Evolutionary conservation across 2,329 filamentous ascomycete species (phyloP).

Genomic region (Colletotrichum gloeosporioides): DNA sequence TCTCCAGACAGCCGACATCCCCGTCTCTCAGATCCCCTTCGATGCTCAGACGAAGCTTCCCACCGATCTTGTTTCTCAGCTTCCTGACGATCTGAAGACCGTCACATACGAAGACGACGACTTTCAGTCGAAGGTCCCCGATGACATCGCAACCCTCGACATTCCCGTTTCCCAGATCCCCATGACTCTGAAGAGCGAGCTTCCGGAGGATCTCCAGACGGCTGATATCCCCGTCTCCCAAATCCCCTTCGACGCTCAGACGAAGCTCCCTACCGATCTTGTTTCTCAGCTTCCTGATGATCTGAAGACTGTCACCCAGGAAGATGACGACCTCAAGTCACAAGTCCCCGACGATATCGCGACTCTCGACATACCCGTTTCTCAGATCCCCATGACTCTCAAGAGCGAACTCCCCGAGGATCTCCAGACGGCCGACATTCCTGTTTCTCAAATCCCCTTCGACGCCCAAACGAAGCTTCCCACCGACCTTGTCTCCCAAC

Average conservation of each 20-base stretch:
- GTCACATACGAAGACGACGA: not conserved
- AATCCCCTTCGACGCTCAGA: slow-evolving; percentile 8
- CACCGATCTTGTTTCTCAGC: slow-evolving; percentile 6
- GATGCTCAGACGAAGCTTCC: slow-evolving; percentile 13
- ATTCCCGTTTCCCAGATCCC: slow-evolving; percentile 15
- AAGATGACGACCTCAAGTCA: not conserved
- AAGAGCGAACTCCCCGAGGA: slow-evolving; percentile 23
- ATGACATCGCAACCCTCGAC: slow-evolving; percentile 13
- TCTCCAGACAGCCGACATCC: slow-evolving; percentile 18
- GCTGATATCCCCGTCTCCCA: slow-evolving; percentile 17
- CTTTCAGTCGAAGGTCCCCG: not conserved
- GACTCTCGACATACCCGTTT: slow-evolving; percentile 10
- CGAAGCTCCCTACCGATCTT: slow-evolving; percentile 10
- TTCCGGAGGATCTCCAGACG: slow-evolving; percentile 21
- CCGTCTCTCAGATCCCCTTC: slow-evolving; percentile 13
- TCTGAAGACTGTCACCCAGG: not conserved
- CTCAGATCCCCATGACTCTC: slow-evolving; percentile 5
- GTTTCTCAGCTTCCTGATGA: slow-evolving; percentile 9
- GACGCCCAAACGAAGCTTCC: slow-evolving; percentile 14
- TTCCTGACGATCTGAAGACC: not conserved
- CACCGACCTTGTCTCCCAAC: not conserved
- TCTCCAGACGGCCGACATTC: slow-evolving; percentile 16
- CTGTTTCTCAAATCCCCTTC: slow-evolving; percentile 12
- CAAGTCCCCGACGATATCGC: slow-evolving; percentile 4
- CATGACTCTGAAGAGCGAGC: slow-evolving; percentile 7